Evolutionary conservation across 2,329 filamentous ascomycete genomes (phyloP).

Genomic region (Fusarium sp.): DNA sequence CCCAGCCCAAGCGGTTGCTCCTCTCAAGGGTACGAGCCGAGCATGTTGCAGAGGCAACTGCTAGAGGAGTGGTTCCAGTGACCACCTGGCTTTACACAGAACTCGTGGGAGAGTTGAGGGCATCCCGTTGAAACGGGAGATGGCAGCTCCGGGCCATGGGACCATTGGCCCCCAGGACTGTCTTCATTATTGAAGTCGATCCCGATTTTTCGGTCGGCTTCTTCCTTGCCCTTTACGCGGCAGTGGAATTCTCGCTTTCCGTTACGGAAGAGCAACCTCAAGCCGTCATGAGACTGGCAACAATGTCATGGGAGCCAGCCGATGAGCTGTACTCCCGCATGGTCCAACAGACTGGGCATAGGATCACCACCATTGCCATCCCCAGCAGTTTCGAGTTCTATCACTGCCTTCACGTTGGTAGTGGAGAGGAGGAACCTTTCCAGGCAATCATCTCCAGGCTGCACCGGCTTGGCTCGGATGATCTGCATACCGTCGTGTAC

Average conservation of each 20-base stretch:
- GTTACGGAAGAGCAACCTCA: neutral
- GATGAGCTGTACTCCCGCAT: neutral
- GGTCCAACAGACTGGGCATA: neutral
- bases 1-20: neutral
- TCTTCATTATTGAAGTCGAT: neutral
- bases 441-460: neutral
- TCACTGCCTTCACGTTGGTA: neutral
- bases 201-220: neutral
- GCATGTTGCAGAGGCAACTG: neutral
- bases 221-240: neutral
- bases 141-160: neutral
- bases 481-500: neutral
- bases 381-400: neutral
- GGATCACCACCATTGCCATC: neutral
- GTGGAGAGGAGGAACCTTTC: neutral
- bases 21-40: neutral
- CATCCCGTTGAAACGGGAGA: neutral
- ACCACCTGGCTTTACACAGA: neutral
- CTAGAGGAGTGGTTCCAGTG: neutral
- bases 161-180: neutral
- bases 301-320: neutral
- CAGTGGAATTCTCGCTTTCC: neutral
- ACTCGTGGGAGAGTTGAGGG: neutral
- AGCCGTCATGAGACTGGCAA: neutral
- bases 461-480: neutral